Conservation (phyloP, 2,329 filamentous ascomycete species). For the Graphilbum fragrans region DNA sequence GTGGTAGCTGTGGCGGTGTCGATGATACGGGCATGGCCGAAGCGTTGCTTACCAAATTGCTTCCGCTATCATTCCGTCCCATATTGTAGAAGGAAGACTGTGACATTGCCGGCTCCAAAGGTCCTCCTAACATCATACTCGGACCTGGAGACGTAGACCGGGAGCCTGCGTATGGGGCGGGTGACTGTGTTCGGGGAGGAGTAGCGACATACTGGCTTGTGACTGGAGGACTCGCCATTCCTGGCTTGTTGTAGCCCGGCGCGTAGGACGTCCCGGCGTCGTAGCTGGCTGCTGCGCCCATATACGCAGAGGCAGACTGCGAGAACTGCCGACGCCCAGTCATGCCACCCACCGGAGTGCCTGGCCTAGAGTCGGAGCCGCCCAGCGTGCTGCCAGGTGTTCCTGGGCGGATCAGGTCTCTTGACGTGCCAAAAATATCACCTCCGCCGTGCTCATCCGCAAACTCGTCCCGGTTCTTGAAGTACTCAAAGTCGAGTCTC, state of each 20-base stretch:
- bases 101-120: slow-evolving; percentile 17
- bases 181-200: slow-evolving; percentile 6
- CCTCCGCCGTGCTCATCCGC: slow-evolving; percentile 76
- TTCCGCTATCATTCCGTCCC: slow-evolving; percentile 36
- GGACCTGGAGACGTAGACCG: slow-evolving; percentile 10
- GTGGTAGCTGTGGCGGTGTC: not conserved
- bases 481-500: slow-evolving; percentile 82
- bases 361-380: slow-evolving; percentile 35
- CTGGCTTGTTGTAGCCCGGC: slow-evolving; percentile 10
- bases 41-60: slow-evolving; percentile 39
- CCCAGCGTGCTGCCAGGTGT: slow-evolving; percentile 41
- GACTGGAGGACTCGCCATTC: slow-evolving; percentile 4
- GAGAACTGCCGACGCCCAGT: slow-evolving; percentile 13
- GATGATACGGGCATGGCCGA: slow-evolving; percentile 34
- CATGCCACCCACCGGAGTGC: slow-evolving; percentile 32
- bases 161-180: slow-evolving; percentile 3
- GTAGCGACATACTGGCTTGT: not conserved
- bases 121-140: slow-evolving; percentile 11
- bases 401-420: slow-evolving; percentile 47
- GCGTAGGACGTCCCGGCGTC: slow-evolving; percentile 9
- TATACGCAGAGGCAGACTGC: not conserved
- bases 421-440: slow-evolving; percentile 47
- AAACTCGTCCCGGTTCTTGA: slow-evolving; percentile 83
- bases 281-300: not conserved
- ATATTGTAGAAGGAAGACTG: slow-evolving; percentile 34